Percentiles rank a stretch among this genome's conserved stretches.
These are phyloP conservation scores for Eucalyptus viminalis DNA, from an alignment of 345 rosid species.

Conservation along the genomic window DNA sequence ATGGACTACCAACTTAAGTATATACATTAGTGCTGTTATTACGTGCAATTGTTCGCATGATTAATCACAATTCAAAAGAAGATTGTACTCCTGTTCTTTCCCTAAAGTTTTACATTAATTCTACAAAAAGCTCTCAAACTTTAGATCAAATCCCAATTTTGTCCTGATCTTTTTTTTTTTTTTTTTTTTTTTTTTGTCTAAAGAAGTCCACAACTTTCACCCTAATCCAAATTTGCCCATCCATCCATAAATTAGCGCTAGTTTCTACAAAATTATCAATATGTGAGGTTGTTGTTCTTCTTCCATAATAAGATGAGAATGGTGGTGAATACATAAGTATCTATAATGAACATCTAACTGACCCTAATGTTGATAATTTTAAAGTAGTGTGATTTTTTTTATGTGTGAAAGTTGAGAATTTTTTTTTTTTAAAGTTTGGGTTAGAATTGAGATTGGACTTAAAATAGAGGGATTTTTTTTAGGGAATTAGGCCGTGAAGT, in stretches of 20 bases:
- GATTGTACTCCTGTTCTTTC: not conserved
- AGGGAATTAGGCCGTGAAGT: not conserved
- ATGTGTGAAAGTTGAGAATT: not conserved
- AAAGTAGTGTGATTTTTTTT: not conserved
- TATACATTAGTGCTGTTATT: not conserved
- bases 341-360: not conserved
- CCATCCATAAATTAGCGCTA: not conserved
- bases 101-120: not conserved
- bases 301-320: not conserved
- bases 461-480: not conserved
- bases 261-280: not conserved
- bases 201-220: not conserved
- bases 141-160: not conserved
- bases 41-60: not conserved
- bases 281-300: not conserved
- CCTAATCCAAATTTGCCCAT: not conserved
- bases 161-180: rapidly evolving
- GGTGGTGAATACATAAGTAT: not conserved
- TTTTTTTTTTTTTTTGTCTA: not conserved
- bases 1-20: not conserved
- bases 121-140: not conserved
- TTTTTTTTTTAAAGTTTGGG: too few species aligned
- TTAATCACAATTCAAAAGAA: not conserved
- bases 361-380: not conserved
- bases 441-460: not conserved